phyloP scores from a whole-genome alignment of 2,329 filamentous ascomycete species.

The Shiraia sp. region DNA sequence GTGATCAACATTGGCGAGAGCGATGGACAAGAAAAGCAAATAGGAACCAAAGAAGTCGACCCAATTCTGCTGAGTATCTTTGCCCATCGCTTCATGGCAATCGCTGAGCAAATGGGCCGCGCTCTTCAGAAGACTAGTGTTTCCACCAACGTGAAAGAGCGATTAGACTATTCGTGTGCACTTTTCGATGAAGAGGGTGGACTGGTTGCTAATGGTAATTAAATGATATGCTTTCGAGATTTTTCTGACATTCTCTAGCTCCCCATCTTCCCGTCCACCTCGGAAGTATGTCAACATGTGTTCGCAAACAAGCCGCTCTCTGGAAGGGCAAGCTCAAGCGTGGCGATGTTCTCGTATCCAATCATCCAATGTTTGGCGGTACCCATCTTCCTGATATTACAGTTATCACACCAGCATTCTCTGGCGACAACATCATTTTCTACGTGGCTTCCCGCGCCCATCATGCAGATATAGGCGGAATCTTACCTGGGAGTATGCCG shows the following conservation, averaged over 20 bases:
- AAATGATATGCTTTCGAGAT: not conserved
- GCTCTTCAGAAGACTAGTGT: conserved; percentile 80
- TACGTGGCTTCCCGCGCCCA: conserved; percentile 81
- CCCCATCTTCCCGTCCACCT: conserved; percentile 82
- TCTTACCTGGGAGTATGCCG: conserved; percentile 81
- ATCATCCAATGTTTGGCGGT: conserved; percentile 82
- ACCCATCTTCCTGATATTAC: conserved; percentile 86
- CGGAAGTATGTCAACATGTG: conserved; percentile 84
- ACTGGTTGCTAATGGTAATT: conserved; percentile 69
- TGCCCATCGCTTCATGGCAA: conserved; percentile 81
- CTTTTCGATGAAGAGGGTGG: conserved; percentile 77
- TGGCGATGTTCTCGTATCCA: conserved; percentile 81
- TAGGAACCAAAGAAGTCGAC: conserved; percentile 64
- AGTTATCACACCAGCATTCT: conserved; percentile 78
- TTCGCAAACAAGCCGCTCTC: conserved; percentile 76
- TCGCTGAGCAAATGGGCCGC: conserved; percentile 82
- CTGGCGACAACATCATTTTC: conserved; percentile 75
- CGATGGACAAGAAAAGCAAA: conserved; percentile 53
- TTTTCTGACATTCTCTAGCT: conserved; percentile 44
- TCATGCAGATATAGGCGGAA: conserved; percentile 83
- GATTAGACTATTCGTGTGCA: conserved; percentile 81
- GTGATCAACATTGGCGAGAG: conserved; percentile 77
- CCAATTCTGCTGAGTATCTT: conserved; percentile 80
- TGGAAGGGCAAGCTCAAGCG: conserved; percentile 78
- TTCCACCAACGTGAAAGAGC: conserved; percentile 79